Conservation (phyloP, 305 asterid species). For the Solanum hybrid region DNA sequence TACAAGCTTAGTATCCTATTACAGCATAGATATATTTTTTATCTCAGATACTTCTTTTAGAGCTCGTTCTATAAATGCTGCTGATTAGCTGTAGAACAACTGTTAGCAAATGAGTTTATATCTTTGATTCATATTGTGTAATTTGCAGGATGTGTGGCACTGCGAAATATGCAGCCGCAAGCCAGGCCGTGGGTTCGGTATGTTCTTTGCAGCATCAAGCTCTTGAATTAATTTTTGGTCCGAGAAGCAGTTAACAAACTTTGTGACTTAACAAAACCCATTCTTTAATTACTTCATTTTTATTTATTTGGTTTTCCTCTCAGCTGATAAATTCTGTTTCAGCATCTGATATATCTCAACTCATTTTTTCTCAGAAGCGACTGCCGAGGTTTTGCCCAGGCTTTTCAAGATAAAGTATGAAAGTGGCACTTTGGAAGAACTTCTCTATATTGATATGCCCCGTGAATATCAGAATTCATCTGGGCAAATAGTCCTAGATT, state of each 20-base stretch:
- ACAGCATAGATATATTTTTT: not conserved
- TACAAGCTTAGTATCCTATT: not conserved
- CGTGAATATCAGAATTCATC: slow-evolving; percentile 62
- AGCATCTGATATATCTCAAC: not conserved
- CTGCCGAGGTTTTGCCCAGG: slow-evolving; percentile 74
- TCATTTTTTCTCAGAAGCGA: slow-evolving; percentile 48
- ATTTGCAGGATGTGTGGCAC: slow-evolving; percentile 74
- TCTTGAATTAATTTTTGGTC: not conserved
- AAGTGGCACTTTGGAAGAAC: slow-evolving; percentile 71
- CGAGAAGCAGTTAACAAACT: not conserved
- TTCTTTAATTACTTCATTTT: not conserved
- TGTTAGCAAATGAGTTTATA: not conserved
- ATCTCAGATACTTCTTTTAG: not conserved
- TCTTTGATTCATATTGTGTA: not conserved
- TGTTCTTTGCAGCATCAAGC: not conserved
- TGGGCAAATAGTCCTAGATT: slow-evolving; percentile 70
- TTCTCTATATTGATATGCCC: slow-evolving; percentile 73
- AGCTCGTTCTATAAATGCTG: not conserved
- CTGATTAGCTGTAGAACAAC: not conserved
- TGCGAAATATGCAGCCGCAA: slow-evolving; percentile 73
- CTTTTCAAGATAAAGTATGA: slow-evolving; percentile 73
- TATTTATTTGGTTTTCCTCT: not conserved
- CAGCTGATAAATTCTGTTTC: not conserved
- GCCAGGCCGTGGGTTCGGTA: slow-evolving; percentile 92
- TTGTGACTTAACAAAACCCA: not conserved